Percentiles rank a stretch among this genome's conserved stretches.
These are phyloP conservation scores for Aphanocladium album DNA, from an alignment of 2,329 filamentous ascomycete genomes.

Conservation along the genomic window DNA sequence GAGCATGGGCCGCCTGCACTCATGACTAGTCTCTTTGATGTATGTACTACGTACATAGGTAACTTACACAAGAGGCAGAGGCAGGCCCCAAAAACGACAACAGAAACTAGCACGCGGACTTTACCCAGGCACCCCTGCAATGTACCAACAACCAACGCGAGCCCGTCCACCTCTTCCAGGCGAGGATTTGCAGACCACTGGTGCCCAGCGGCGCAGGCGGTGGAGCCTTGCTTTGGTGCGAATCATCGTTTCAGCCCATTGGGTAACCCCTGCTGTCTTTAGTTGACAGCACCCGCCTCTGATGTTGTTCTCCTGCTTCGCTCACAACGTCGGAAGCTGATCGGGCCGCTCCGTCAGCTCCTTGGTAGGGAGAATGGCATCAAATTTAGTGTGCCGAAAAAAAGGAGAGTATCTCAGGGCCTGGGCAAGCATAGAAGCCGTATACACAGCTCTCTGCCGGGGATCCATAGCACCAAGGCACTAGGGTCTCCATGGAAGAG, in stretches of 20 bases:
- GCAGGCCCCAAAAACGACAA: neutral
- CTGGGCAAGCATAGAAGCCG: neutral
- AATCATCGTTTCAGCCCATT: constrained; percentile 9
- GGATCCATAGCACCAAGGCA: neutral
- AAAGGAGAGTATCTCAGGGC: too few species aligned
- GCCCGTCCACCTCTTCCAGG: neutral
- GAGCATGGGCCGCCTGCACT: constrained; percentile 5
- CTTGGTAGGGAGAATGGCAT: too few species aligned
- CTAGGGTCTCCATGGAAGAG: neutral
- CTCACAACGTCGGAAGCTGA: neutral
- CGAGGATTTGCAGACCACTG: neutral
- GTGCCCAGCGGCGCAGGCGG: neutral
- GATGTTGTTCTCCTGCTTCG: neutral
- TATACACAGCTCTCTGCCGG: neutral
- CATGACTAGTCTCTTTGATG: constrained; percentile 9
- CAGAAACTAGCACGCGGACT: neutral
- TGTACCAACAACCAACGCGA: neutral
- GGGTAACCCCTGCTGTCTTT: neutral
- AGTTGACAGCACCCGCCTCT: neutral
- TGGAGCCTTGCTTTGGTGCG: constrained; percentile 2
- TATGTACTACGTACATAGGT: too few species aligned
- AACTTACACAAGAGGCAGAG: neutral
- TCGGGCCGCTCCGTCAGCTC: too few species aligned
- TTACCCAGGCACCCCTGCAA: neutral
- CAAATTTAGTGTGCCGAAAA: too few species aligned